phyloP scores from a whole-genome alignment of 441 rosid genomes.

The Pelargonium myrrhifolium region DNA sequence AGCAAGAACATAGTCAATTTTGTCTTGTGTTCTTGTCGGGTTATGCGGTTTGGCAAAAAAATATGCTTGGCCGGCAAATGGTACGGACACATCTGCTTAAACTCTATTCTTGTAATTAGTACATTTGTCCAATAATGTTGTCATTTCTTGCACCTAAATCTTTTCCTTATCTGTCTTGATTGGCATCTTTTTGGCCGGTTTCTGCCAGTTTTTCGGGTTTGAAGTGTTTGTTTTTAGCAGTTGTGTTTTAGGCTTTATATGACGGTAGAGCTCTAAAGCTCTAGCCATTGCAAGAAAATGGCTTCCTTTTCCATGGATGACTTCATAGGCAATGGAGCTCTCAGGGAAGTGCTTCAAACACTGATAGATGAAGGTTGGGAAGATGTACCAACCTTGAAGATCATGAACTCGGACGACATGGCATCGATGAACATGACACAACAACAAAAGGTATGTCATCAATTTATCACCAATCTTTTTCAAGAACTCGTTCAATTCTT shows the following conservation, averaged over 20 bases:
- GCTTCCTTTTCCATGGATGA: conserved; percentile 58
- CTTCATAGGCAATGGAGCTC: conserved; percentile 51
- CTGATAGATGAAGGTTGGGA: conserved; percentile 67
- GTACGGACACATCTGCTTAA: background rate
- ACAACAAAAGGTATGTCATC: conserved; percentile 42
- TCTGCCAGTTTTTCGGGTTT: background rate
- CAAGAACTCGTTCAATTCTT: background rate
- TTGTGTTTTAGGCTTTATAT: conserved; percentile 10
- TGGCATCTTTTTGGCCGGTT: conserved; percentile 17
- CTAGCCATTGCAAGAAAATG: conserved; percentile 28
- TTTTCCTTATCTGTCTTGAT: conserved; percentile 1
- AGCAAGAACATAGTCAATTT: background rate
- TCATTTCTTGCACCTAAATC: background rate
- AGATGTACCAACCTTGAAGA: conserved; percentile 63
- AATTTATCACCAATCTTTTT: background rate
- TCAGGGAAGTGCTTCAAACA: conserved; percentile 43
- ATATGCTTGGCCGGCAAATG: background rate
- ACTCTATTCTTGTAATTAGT: background rate
- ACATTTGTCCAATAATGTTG: background rate
- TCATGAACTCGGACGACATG: conserved; percentile 54
- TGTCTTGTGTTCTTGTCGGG: background rate
- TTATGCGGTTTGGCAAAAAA: background rate
- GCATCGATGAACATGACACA: conserved; percentile 47
- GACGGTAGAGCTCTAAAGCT: conserved; percentile 3
- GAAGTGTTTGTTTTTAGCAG: conserved; percentile 7